These are phyloP conservation scores for Aspergillus ibericus DNA, from an alignment of 2,329 filamentous ascomycete species.

Conservation along the genomic window DNA sequence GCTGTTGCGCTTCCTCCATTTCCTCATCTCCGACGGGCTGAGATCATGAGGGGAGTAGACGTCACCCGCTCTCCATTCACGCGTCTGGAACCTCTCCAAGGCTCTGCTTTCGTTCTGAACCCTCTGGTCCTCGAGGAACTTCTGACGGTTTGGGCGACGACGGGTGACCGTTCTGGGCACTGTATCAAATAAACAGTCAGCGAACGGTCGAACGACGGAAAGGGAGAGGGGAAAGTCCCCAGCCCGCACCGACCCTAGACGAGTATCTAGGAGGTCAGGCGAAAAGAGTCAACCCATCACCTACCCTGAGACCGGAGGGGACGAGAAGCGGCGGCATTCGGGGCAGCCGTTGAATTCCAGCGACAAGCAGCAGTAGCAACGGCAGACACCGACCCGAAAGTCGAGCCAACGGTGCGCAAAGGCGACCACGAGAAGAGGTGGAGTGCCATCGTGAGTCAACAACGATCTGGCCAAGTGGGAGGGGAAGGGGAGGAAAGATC, in stretches of 20 bases:
- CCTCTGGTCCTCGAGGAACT: constrained; percentile 39
- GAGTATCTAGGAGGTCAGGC: too few species aligned
- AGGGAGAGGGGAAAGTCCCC: background rate
- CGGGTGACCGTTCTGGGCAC: constrained; percentile 22
- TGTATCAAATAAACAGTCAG: constrained; percentile 12
- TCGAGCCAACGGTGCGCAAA: constrained; percentile 26
- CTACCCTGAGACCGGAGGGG: constrained; percentile 17
- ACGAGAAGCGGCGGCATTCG: constrained; percentile 28
- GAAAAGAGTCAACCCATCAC: constrained; percentile 15
- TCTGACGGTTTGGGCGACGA: constrained; percentile 32
- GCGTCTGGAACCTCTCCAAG: constrained; percentile 50
- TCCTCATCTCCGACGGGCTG: constrained; percentile 72
- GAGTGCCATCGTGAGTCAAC: constrained; percentile 26
- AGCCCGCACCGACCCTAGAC: background rate
- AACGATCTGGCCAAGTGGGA: background rate
- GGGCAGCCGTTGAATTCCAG: constrained; percentile 36
- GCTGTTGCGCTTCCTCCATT: constrained; percentile 66
- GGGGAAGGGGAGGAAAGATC: background rate
- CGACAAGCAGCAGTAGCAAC: constrained; percentile 27
- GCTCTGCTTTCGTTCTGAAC: constrained; percentile 37
- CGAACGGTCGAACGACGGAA: background rate
- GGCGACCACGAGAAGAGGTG: constrained; percentile 29
- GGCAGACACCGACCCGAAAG: constrained; percentile 18
- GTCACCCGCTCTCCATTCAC: constrained; percentile 75
- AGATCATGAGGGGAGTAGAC: constrained; percentile 90